Evolutionary conservation across 805 yeast species (phyloP), one percentile per base, ranked within the genome.

Genomic region (Nakazawaea holstii): DNA sequence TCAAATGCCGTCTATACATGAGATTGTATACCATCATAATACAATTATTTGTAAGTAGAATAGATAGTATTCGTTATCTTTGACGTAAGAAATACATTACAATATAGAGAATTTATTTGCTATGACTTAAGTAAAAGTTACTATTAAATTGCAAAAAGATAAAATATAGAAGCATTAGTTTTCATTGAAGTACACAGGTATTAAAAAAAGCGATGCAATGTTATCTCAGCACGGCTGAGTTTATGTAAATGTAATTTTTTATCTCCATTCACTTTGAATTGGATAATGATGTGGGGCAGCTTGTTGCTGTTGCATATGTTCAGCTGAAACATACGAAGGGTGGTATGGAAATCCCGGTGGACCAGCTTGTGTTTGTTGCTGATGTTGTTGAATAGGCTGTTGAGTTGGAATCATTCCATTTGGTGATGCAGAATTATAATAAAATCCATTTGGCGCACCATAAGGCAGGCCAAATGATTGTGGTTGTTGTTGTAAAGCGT

Each of bases 401-500:
- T 27, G 41, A 13, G 33, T n/a, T 8, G 29, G 29, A 13, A 28
- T 26, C 26, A 29, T 27, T 11, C 40, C 46, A 15, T 43, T 42
- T n/a, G 45, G 31, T n/a, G 39, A 33, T 8, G 26, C 33, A 6
- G 45, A 6, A 14, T 28, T 39, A 15, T 40, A 41, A 20, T 32
- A 32, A 29, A 31, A 41, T 11, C 40, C 40, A 32, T n/a, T 17
- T 15, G 39, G 45, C 8, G 24, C 24, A 15, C 28, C 37, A 32
- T 44, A 33, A 1, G 31, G 14, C 31, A 20, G 41, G 6, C 33
- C 31, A 29, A 27, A 20, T 6, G 32, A 29, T 27, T 29, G 40
- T 27, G n/a, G 41, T 45, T 24, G 38, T 28, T 27, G 45, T 43
- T 30, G 33, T 46, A 26, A 14, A 27, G 43, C 41, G 8, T 39